phyloP scores from a whole-genome alignment of 2,329 filamentous ascomycete genomes.

The Paracoccidioides lutzii region DNA sequence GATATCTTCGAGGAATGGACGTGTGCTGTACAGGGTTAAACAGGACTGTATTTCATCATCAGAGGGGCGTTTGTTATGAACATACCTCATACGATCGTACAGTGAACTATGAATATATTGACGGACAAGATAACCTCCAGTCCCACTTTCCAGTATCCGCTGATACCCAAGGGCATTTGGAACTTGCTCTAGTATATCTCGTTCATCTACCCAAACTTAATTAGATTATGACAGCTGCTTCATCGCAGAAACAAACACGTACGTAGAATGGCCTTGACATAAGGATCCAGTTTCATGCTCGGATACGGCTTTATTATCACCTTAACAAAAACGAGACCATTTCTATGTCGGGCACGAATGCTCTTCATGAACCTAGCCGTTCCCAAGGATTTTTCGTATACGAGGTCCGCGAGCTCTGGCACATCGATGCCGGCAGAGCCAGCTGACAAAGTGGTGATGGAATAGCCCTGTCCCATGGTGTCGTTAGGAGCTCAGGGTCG shows the following conservation, averaged over 20 bases:
- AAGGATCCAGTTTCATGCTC: slow-evolving; percentile 64
- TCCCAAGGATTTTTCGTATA: slow-evolving; percentile 84
- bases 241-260: slow-evolving; percentile 21
- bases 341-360: slow-evolving; percentile 75
- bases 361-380: slow-evolving; percentile 94
- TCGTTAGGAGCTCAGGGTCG: neutral
- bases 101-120: slow-evolving; percentile 94
- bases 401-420: slow-evolving; percentile 76
- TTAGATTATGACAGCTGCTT: slow-evolving; percentile 12
- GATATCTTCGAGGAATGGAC: slow-evolving; percentile 91
- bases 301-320: slow-evolving; percentile 86
- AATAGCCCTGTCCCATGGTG: slow-evolving; percentile 92
- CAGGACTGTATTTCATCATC: neutral
- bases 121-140: slow-evolving; percentile 81
- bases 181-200: slow-evolving; percentile 63
- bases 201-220: slow-evolving; percentile 48
- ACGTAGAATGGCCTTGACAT: slow-evolving; percentile 66
- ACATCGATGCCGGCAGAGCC: slow-evolving; percentile 90
- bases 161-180: slow-evolving; percentile 88
- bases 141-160: slow-evolving; percentile 79
- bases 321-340: slow-evolving; percentile 88
- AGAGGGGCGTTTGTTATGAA: neutral
- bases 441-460: slow-evolving; percentile 77
- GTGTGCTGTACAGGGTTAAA: slow-evolving; percentile 51
- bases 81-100: slow-evolving; percentile 71